Evolutionary conservation across 345 rosid genomes (phyloP).

Genomic region (Draba incana): DNA sequence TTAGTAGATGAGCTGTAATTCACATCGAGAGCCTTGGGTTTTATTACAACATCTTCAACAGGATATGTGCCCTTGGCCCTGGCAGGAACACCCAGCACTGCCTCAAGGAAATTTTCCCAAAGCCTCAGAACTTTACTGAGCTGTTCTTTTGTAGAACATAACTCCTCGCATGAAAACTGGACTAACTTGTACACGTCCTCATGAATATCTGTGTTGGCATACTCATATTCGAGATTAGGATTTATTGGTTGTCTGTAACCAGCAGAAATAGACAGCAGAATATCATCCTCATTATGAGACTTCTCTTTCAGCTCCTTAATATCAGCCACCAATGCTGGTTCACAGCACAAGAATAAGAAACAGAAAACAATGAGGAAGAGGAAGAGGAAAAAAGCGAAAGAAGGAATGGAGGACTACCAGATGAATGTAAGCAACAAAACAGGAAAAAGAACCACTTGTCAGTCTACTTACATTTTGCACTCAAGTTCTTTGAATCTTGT

Average conservation of each 20-base stretch:
- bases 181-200: slow-evolving; percentile 87
- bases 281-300: slow-evolving; percentile 73
- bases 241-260: slow-evolving; percentile 67
- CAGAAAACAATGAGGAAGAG: slow-evolving; percentile 32
- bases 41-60: slow-evolving; percentile 49
- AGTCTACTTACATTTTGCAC: slow-evolving; percentile 81
- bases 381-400: background rate
- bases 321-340: slow-evolving; percentile 82
- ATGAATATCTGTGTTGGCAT: slow-evolving; percentile 59
- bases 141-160: slow-evolving; percentile 93
- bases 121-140: slow-evolving; percentile 80
- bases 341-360: slow-evolving; percentile 23
- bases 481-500: slow-evolving; percentile 95
- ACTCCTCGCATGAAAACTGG: slow-evolving; percentile 88
- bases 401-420: slow-evolving; percentile 1
- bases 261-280: slow-evolving; percentile 73
- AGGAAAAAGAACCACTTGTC: background rate
- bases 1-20: slow-evolving; percentile 46
- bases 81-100: slow-evolving; percentile 68
- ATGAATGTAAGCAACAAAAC: background rate
- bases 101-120: slow-evolving; percentile 87
- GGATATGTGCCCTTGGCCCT: slow-evolving; percentile 47
- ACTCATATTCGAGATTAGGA: slow-evolving; percentile 72
- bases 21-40: slow-evolving; percentile 37
- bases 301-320: slow-evolving; percentile 88